Evolutionary conservation across 352 stramenopile species (phyloP).

Genomic region (Globisporangium polare): DNA sequence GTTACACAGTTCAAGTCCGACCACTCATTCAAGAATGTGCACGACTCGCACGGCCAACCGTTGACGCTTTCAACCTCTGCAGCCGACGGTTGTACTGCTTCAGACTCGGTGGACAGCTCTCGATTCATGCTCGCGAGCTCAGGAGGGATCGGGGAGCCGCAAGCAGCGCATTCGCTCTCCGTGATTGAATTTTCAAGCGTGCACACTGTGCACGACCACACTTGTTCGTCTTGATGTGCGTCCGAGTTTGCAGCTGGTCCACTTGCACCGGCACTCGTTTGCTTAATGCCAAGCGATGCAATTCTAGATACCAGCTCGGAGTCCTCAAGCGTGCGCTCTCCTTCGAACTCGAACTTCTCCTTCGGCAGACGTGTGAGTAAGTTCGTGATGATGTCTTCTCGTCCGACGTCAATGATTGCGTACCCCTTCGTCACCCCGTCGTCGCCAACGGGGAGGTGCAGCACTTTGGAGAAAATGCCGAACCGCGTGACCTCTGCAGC

Average conservation of each 20-base stretch:
- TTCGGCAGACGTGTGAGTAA: conserved; percentile 41
- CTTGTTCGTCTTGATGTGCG: conserved; percentile 19
- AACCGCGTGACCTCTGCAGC: conserved; percentile 57
- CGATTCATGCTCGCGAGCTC: conserved; percentile 31
- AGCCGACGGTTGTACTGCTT: neutral
- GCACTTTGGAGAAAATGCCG: conserved; percentile 52
- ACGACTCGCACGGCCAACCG: conserved; percentile 60
- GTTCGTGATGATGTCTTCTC: conserved; percentile 55
- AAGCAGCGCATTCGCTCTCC: conserved; percentile 61
- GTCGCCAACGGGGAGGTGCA: conserved; percentile 53
- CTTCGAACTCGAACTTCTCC: conserved; percentile 60
- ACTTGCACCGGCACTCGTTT: neutral
- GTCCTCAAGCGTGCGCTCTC: conserved; percentile 41
- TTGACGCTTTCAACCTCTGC: neutral
- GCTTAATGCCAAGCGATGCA: conserved; percentile 8
- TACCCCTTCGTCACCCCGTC: conserved; percentile 48
- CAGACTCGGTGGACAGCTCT: conserved; percentile 2
- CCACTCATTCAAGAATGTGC: conserved; percentile 72
- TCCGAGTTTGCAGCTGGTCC: neutral
- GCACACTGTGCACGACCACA: conserved; percentile 64
- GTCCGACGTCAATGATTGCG: conserved; percentile 63
- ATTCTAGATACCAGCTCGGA: conserved; percentile 33
- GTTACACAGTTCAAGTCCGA: conserved; percentile 34
- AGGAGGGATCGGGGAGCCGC: conserved; percentile 51
- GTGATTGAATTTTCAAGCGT: conserved; percentile 62